Evolutionary conservation across 768 basidiomycete genomes (phyloP), one percentile per base, ranked within the genome.

Genomic region (Zangia roseola): DNA sequence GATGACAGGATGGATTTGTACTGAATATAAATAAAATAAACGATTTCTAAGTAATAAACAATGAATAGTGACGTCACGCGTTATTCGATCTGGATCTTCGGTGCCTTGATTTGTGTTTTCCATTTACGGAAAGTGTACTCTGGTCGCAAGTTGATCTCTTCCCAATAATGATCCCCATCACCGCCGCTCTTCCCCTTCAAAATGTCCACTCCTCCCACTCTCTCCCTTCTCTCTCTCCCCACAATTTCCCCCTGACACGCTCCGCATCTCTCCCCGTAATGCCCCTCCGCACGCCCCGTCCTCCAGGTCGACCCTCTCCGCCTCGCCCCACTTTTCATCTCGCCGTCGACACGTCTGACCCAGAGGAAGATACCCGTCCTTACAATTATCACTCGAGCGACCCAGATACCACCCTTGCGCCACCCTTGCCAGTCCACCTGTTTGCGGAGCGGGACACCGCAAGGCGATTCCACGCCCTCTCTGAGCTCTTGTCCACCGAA

Each of bases 401-500:
- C 25, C 50, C 28, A 4, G 44, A 49, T 14, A 23, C 47, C 10
- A 7, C 26, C 14, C 5, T 31, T 5, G 19, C 40, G 2, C 39
- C 36, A 6, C 49, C 39, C 13, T 19, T 21, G 16, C 39, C n/a
- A 10, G 10, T 34, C 20, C 7, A 42, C 43, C 16, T 9, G 39
- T 20, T 30, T 17, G 10, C 42, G 6, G 45, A 50, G 12, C 45
- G 48, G 28, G 82, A 84, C 40, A 61, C 72, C 30, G 56, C 74
- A 13, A 65, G 82, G 41, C 76, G 72, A 47, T 85, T 79, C 54
- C 86, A 97, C 59, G 88, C 91, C 6, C 78, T 97, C 42, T 75
- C 82, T 55, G 95, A 97, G 69, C 73, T 98, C 34, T 76, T 97
- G 21, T 74, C 80, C 49, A 94, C 93, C 1, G 95, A 98, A 72